Conservation (phyloP, 2,329 filamentous ascomycete genomes). For the Paracoccidioides lutzii region DNA sequence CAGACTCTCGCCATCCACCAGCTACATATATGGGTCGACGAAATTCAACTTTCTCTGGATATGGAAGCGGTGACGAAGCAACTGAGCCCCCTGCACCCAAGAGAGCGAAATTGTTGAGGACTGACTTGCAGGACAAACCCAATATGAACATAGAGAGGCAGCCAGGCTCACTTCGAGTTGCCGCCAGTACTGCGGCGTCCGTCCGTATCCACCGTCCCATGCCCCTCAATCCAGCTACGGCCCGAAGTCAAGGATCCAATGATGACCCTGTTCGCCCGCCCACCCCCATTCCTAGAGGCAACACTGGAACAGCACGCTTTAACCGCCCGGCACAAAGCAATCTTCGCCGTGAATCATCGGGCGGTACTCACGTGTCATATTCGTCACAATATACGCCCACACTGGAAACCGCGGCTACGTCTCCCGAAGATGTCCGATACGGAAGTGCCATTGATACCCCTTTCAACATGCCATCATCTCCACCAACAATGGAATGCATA, state of each 20-base stretch:
- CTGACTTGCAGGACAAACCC: constrained; percentile 57
- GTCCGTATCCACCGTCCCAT: constrained; percentile 72
- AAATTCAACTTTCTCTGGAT: constrained; percentile 40
- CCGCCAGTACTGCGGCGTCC: constrained; percentile 79
- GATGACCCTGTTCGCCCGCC: constrained; percentile 37
- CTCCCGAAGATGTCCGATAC: constrained; percentile 39
- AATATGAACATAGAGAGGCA: constrained; percentile 54
- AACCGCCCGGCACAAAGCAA: constrained; percentile 33
- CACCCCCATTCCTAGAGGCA: constrained; percentile 29
- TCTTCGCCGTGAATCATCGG: constrained; percentile 51
- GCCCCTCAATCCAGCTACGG: constrained; percentile 28
- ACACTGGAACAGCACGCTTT: constrained; percentile 20
- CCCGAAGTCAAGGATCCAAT: constrained; percentile 18
- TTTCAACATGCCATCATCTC: constrained; percentile 76
- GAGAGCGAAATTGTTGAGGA: constrained; percentile 63
- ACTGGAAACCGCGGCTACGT: constrained; percentile 36
- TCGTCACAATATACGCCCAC: constrained; percentile 21
- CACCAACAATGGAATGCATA: constrained; percentile 58
- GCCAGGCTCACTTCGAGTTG: constrained; percentile 72
- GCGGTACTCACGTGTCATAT: constrained; percentile 32
- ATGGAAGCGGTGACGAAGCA: constrained; percentile 60
- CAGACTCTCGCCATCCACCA: constrained; percentile 18
- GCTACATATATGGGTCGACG: constrained; percentile 18
- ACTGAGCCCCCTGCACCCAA: constrained; percentile 53
- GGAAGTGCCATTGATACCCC: constrained; percentile 51